Evolutionary conservation across 2,329 filamentous ascomycete species (phyloP), one percentile per base, ranked within the genome.

Genomic region (Ilyonectria sp.): DNA sequence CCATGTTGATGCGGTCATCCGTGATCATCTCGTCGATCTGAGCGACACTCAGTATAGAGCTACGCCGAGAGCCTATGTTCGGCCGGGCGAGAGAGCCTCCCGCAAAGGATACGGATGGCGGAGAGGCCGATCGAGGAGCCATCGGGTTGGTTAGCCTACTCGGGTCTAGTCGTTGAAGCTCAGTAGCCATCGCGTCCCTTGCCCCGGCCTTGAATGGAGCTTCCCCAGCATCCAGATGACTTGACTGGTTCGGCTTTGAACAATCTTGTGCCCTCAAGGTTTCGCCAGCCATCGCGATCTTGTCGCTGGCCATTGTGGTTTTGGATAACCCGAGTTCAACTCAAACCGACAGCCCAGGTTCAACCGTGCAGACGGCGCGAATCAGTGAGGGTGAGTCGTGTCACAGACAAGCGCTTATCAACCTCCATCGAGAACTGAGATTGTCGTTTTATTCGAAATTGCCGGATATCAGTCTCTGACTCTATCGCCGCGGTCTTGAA

Each of bases 11-110:
- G 49, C 79, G 78, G 21, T 79, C 74, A 37, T 79, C 76, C 2
- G 76, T 75, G 19, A 81, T 74, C 19, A 82, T 77, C 60, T 79
- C 70, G 44, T 78, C 75, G 55, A 82, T 78, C 59, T 79, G 79
- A 23, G 74, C 70, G 52, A 80, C 75, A 72, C 78, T 79, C 56
- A 75, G 62, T 21, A 70, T 63, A 9, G 79, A 80, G 66, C 72
- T 75, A 26, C 72, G 75, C 44, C 77, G 70, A 26, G 75, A 77
- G 37, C 65, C 75, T 49, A 71, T 40, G 56, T 65, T 72, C 26
- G 73, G 73, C 19, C 70, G 66, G 15, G 58, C n/a, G 35, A 72
- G 69, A 55, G 67, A 57, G 53, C 46, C 63, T 55, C 49, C 65
- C 44, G 56, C 69, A 23, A 60, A 44, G 19, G 59, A 43, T 40